Percentiles rank a stretch among this genome's conserved stretches.
Evolutionary conservation across 1,139 yeast genomes (phyloP).

Genomic region (Saccharomyces hybrid): DNA sequence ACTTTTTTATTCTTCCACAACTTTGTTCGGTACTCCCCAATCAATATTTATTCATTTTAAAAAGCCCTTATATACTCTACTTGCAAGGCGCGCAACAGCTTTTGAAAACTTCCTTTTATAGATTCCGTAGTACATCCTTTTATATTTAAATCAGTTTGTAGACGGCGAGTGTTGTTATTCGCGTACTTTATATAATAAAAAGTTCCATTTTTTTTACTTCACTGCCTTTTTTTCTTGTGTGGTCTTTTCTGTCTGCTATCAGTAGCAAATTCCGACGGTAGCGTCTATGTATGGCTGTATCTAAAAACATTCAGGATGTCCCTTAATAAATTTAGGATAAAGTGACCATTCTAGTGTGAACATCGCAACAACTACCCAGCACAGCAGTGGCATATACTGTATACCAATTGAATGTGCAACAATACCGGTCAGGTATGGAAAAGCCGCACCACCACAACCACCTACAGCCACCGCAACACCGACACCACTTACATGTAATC

Average conservation of each 20-base stretch:
- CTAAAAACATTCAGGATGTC: conserved; percentile 15
- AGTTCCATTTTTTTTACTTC: too few relatives aligned
- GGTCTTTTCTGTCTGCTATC: not conserved
- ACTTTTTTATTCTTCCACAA: not conserved
- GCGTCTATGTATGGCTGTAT: too few relatives aligned
- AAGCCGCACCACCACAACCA: conserved; percentile 69
- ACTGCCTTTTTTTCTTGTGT: too few relatives aligned
- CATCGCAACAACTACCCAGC: conserved; percentile 22
- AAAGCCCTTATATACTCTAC: not conserved
- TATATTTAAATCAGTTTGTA: too few relatives aligned
- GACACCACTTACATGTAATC: conserved; percentile 57
- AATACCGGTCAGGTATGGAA: conserved; percentile 57
- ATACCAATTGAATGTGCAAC: conserved; percentile 30
- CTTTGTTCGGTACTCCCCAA: not conserved
- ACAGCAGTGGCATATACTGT: conserved; percentile 26
- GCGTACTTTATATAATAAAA: too few relatives aligned
- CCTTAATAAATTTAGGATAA: conserved; percentile 26
- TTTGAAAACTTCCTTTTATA: too few relatives aligned
- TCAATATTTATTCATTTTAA: not conserved
- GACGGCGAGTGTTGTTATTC: too few relatives aligned
- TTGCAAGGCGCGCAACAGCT: not conserved
- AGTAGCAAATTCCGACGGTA: too few relatives aligned
- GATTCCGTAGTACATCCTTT: too few relatives aligned
- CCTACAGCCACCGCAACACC: conserved; percentile 76
- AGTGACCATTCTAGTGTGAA: conserved; percentile 30